Evolutionary conservation across 352 stramenopile species (phyloP), one percentile per base, ranked within the genome.

Genomic region (Pythium apleroticum): DNA sequence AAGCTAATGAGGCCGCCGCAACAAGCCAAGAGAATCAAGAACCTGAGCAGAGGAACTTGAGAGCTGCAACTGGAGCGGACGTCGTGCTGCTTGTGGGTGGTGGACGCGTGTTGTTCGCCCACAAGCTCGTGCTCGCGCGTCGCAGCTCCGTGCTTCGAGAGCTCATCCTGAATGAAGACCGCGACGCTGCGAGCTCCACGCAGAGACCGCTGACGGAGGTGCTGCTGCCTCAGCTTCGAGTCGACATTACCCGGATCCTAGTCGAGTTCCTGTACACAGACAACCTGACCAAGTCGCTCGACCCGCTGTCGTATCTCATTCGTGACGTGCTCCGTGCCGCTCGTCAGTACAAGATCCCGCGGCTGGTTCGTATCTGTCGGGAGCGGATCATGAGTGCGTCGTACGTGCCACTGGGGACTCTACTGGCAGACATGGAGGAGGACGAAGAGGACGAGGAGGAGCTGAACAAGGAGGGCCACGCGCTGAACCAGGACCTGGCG

Each of bases 201-300:
- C 30, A 50, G 43, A 6, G 10, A 22, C n/a, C 8, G 0, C 19
- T 60, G 0, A 78, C 81, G 28, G 80, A 91, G 49, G 33, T 90
- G 14, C 22, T 91, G 14, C 67, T 91, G 4, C 71, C 80, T 7
- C 65, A 73, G 37, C 63, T 91, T 9, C 80, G 78, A 11, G 35
- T 66, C 6, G 84, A 93, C 24, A 71, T 91, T 8, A 81, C 78
- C 5, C 72, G 64, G 14, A 49, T 84, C 7, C 31, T 91, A 22
- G 54, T 93, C 49, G 81, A 90, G 56, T 93, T 80, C 65, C 73
- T 91, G 39, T 91, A 93, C 75, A 91, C 81, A 0, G 82, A 93
- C 57, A 80, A 75, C 22, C 68, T 90, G 20, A 80, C 77, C 1
- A 41, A 73, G n/a, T 68, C 78, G 37, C 55, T 88, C 3, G 73